phyloP scores from a whole-genome alignment of 371 early-diverging fungal species.

The Fennellomyces sp. region DNA sequence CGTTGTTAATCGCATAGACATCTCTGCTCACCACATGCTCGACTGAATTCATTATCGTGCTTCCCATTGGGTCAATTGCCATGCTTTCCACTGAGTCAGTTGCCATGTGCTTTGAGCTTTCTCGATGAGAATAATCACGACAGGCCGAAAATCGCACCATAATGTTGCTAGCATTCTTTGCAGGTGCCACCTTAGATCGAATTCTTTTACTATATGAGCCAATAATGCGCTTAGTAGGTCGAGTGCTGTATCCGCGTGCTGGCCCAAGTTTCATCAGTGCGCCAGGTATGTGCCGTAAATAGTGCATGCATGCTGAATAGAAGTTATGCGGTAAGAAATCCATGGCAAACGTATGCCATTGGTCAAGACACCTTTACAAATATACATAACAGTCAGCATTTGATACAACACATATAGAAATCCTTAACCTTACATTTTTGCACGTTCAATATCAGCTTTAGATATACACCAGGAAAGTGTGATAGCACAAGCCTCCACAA shows the following conservation, averaged over 20 bases:
- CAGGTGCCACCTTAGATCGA: background rate
- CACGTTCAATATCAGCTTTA: background rate
- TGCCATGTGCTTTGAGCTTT: background rate
- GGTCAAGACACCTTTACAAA: background rate
- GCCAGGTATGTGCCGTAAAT: background rate
- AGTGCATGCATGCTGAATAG: background rate
- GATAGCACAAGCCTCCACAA: background rate
- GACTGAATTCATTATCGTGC: too few relatives aligned
- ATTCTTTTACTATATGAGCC: background rate
- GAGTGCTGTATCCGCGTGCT: background rate
- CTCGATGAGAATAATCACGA: background rate
- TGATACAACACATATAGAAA: background rate
- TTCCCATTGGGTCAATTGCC: too few relatives aligned
- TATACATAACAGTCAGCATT: too few relatives aligned
- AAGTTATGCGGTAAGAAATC: background rate
- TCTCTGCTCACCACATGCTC: background rate
- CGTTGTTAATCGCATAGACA: background rate
- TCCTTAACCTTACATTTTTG: background rate
- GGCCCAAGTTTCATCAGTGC: constrained; percentile 4
- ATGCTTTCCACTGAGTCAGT: background rate
- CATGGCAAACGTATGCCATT: constrained; percentile 3
- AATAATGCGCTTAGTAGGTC: background rate
- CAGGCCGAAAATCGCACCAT: background rate
- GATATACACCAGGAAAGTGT: constrained; percentile 1
- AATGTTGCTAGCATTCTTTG: background rate